Conservation (phyloP, 1,139 yeast species). For the Pichia sp. region DNA sequence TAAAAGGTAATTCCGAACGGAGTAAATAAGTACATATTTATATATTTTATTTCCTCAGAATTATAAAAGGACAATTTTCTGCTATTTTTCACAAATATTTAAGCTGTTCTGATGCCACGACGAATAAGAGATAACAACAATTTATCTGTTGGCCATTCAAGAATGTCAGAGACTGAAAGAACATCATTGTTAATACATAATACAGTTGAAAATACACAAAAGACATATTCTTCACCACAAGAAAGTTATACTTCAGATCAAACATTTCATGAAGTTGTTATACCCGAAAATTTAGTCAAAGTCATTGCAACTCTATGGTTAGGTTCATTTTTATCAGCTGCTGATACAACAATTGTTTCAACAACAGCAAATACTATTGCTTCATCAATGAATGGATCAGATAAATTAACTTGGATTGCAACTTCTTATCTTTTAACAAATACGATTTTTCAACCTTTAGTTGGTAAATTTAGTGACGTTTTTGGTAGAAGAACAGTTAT, state of each 20-base stretch:
- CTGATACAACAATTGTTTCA: slow-evolving; percentile 35
- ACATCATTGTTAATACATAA: slow-evolving; percentile 10
- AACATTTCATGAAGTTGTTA: slow-evolving; percentile 18
- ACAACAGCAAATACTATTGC: slow-evolving; percentile 33
- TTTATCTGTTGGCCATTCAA: not conserved
- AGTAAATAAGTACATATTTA: too few species aligned
- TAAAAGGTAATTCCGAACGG: too few species aligned
- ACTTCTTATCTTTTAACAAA: slow-evolving; percentile 45
- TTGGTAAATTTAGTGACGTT: slow-evolving; percentile 72
- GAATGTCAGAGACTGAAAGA: slow-evolving; percentile 6
- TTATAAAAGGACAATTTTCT: too few species aligned
- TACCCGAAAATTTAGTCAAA: slow-evolving; percentile 21
- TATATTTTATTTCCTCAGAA: too few species aligned
- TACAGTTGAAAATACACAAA: slow-evolving; percentile 8
- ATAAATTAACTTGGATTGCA: slow-evolving; percentile 36
- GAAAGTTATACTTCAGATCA: slow-evolving; percentile 10
- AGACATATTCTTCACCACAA: slow-evolving; percentile 11
- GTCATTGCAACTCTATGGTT: slow-evolving; percentile 31
- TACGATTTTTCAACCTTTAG: slow-evolving; percentile 68
- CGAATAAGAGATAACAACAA: too few species aligned
- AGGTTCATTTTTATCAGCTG: slow-evolving; percentile 32
- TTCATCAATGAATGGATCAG: slow-evolving; percentile 34
- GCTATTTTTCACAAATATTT: too few species aligned
- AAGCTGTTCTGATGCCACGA: too few species aligned
- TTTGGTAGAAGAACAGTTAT: slow-evolving; percentile 33